These are phyloP conservation scores for Puccinia triticina DNA, from an alignment of 1,284 basidiomycete genomes.

Conservation along the genomic window DNA sequence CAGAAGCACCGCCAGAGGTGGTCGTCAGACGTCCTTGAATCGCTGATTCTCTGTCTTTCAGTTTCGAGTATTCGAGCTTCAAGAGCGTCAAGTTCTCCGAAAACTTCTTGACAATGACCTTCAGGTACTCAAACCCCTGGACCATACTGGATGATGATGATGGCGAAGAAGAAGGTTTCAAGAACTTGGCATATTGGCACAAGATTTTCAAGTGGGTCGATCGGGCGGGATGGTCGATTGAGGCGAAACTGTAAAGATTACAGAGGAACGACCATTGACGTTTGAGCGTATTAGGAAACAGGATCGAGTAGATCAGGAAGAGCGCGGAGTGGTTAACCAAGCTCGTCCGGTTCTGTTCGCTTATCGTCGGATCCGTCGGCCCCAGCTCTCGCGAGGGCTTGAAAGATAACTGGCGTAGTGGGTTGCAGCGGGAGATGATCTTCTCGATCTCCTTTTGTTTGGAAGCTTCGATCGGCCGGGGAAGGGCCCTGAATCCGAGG, in stretches of 20 bases:
- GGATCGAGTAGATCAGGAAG: constrained; percentile 27
- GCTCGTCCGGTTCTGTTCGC: constrained; percentile 16
- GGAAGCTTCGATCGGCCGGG: not conserved
- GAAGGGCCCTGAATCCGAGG: constrained; percentile 19
- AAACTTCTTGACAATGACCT: constrained; percentile 20
- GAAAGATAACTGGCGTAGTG: constrained; percentile 13
- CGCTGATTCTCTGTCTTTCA: not conserved
- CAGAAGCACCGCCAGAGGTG: not conserved
- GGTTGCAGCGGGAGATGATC: constrained; percentile 35
- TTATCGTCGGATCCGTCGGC: constrained; percentile 15
- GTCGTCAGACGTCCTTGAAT: constrained; percentile 3
- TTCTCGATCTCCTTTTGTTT: constrained; percentile 30
- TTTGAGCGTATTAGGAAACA: constrained; percentile 17
- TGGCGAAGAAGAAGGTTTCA: constrained; percentile 4
- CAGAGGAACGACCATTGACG: constrained; percentile 29
- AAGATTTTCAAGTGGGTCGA: constrained; percentile 33
- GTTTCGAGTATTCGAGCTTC: constrained; percentile 24
- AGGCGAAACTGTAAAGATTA: constrained; percentile 20
- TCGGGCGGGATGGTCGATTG: constrained; percentile 24
- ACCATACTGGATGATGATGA: not conserved
- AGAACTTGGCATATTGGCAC: constrained; percentile 13
- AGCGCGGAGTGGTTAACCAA: constrained; percentile 28
- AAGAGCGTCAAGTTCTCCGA: constrained; percentile 19
- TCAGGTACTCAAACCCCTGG: not conserved
- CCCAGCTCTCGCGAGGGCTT: constrained; percentile 12